Conservation (phyloP, 2,329 filamentous ascomycete genomes). For the Blastomyces gilchristii region DNA sequence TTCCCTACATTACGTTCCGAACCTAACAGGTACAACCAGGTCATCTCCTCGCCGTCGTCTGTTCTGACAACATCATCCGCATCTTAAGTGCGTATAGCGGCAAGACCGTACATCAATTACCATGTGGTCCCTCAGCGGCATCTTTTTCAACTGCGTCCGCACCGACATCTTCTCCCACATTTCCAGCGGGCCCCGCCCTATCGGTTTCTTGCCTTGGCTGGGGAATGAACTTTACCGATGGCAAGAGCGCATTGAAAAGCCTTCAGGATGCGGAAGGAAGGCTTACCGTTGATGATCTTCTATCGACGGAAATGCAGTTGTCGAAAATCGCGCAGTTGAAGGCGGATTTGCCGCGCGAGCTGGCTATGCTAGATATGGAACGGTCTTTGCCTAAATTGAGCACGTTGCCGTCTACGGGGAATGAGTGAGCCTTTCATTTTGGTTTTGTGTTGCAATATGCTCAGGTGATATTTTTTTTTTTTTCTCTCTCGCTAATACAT, state of each 20-base stretch:
- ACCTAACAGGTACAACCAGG: constrained; percentile 18
- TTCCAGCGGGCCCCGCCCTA: constrained; percentile 23
- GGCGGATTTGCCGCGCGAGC: constrained; percentile 57
- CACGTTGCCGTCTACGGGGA: constrained; percentile 54
- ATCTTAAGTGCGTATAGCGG: constrained; percentile 69
- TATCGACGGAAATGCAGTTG: constrained; percentile 30
- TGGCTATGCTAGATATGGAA: constrained; percentile 67
- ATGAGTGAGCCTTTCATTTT: constrained; percentile 38
- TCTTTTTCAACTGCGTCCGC: constrained; percentile 43
- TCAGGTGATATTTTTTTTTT: background rate
- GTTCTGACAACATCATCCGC: constrained; percentile 69
- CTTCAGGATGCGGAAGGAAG: constrained; percentile 21
- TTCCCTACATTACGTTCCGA: background rate
- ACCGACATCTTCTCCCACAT: constrained; percentile 41
- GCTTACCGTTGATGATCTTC: constrained; percentile 34
- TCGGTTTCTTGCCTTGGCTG: constrained; percentile 43
- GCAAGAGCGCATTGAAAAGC: constrained; percentile 34
- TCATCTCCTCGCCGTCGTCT: constrained; percentile 69
- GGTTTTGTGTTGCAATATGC: background rate
- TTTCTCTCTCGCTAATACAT: background rate
- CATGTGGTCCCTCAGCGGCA: constrained; percentile 26
- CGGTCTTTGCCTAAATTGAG: constrained; percentile 66
- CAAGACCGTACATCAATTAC: constrained; percentile 66
- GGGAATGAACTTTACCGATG: constrained; percentile 47
- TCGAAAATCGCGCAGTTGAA: constrained; percentile 30